Percentiles rank a stretch among this genome's conserved stretches.
These are phyloP conservation scores for Nakazawaea peltata DNA, from an alignment of 805 yeast species.

Conservation along the genomic window DNA sequence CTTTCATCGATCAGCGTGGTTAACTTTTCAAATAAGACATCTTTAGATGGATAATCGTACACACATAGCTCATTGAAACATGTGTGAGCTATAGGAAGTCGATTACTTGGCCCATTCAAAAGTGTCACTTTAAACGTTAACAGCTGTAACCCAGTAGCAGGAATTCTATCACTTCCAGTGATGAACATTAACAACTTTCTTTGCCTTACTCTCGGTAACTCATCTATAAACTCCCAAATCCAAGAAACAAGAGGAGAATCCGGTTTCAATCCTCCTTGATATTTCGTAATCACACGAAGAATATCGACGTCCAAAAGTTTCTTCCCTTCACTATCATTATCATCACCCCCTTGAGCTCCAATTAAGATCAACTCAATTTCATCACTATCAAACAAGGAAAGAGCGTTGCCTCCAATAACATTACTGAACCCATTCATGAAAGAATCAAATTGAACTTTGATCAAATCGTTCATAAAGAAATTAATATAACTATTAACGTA, in stretches of 20 bases:
- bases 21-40: slow-evolving; percentile 51
- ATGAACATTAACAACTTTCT: slow-evolving; percentile 64
- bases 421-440: slow-evolving; percentile 65
- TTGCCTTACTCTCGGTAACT: slow-evolving; percentile 38
- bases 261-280: slow-evolving; percentile 50
- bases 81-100: slow-evolving; percentile 84
- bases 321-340: slow-evolving; percentile 14
- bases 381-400: slow-evolving; percentile 71
- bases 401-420: slow-evolving; percentile 75
- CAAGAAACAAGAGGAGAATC: slow-evolving; percentile 46
- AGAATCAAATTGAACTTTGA: slow-evolving; percentile 42
- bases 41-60: slow-evolving; percentile 51
- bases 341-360: slow-evolving; percentile 48
- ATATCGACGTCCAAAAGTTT: slow-evolving; percentile 53
- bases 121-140: slow-evolving; percentile 65
- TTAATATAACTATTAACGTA: slow-evolving; percentile 59
- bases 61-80: slow-evolving; percentile 88
- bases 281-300: slow-evolving; percentile 65
- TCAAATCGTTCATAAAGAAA: slow-evolving; percentile 50
- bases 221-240: slow-evolving; percentile 82
- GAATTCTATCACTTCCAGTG: slow-evolving; percentile 87
- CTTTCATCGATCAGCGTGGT: slow-evolving; percentile 67
- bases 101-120: slow-evolving; percentile 28
- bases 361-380: slow-evolving; percentile 75
- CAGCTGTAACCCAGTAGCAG: slow-evolving; percentile 85